Evolutionary conservation across 176 grass and related monocot species (phyloP), one percentile per base, ranked within the genome.

Genomic region (Eragrostis nindensis): DNA sequence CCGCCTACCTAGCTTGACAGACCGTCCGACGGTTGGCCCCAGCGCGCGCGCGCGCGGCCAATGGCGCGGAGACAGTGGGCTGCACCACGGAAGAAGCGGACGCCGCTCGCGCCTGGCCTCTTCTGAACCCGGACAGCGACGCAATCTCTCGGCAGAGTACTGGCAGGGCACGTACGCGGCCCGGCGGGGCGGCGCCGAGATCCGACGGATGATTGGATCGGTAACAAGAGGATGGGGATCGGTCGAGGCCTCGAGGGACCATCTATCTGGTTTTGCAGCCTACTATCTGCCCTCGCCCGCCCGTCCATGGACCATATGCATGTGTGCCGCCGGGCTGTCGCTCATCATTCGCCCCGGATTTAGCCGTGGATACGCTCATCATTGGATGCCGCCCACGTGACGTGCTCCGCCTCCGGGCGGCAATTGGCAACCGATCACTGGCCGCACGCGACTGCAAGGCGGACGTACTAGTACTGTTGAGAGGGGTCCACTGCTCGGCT

Each of bases 311-410:
- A n/a, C n/a, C n/a, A n/a, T n/a, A n/a, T n/a, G n/a, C n/a, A n/a
- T n/a, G n/a, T n/a, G n/a, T n/a, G n/a, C n/a, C 65, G 5, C 68
- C n/a, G 24, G 44, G 73, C 79, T 66, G 74, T 40, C 74, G 15
- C 74, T 41, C 74, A 41, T 78, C 85, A 25, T 75, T 48, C 48
- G 26, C 66, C 15, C 26, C 66, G 80, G 80, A 83, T 87, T 48
- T 65, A 24, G 66, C 5, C 10, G 70, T 12, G 77, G 70, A 81
- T 80, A 75, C 8, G 76, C 30, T 22, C 17, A 61, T 76, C 74
- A 62, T 27, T 76, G 22, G 73, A 22, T 16, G 42, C 77, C 18
- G 48, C 54, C 47, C 86, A 78, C 80, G 54, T 66, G 73, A 32
- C 65, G 73, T 72, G 80, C 57, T 61, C 53, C 17, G 41, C 38